Conservation (phyloP, 2,329 filamentous ascomycete species). For the Penicillium aurantiogriseum region DNA sequence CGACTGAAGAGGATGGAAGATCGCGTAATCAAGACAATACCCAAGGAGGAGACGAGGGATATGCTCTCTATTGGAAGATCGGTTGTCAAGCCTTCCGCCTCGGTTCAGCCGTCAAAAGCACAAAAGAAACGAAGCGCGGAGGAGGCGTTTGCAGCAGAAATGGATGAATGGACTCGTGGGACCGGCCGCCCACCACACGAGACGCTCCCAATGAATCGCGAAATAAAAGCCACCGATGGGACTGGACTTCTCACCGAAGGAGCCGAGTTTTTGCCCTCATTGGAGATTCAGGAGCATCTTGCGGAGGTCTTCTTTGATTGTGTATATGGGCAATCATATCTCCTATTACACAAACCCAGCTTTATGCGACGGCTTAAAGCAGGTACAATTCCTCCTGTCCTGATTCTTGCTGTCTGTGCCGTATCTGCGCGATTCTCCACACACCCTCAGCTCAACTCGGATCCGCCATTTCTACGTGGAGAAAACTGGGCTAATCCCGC, state of each 20-base stretch:
- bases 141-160: slow-evolving; percentile 79
- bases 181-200: slow-evolving; percentile 52
- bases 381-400: slow-evolving; percentile 79
- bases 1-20: slow-evolving; percentile 96
- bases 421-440: slow-evolving; percentile 93
- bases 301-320: slow-evolving; percentile 95
- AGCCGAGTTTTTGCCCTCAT: slow-evolving; percentile 73
- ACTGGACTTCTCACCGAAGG: slow-evolving; percentile 78
- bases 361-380: slow-evolving; percentile 82
- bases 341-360: slow-evolving; percentile 91
- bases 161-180: slow-evolving; percentile 75
- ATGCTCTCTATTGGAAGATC: slow-evolving; percentile 71
- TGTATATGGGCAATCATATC: slow-evolving; percentile 92
- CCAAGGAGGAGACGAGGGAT: slow-evolving; percentile 75
- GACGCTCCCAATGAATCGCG: slow-evolving; percentile 53
- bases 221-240: slow-evolving; percentile 68
- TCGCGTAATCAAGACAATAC: slow-evolving; percentile 91
- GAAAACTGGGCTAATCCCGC: slow-evolving; percentile 88
- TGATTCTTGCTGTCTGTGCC: slow-evolving; percentile 91
- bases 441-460: slow-evolving; percentile 73
- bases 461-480: slow-evolving; percentile 79
- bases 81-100: slow-evolving; percentile 76
- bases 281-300: slow-evolving; percentile 88
- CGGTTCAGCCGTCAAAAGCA: slow-evolving; percentile 55
- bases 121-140: slow-evolving; percentile 80